Conservation (phyloP, 2,329 filamentous ascomycete species). For the Reticulascus tulasneorum region DNA sequence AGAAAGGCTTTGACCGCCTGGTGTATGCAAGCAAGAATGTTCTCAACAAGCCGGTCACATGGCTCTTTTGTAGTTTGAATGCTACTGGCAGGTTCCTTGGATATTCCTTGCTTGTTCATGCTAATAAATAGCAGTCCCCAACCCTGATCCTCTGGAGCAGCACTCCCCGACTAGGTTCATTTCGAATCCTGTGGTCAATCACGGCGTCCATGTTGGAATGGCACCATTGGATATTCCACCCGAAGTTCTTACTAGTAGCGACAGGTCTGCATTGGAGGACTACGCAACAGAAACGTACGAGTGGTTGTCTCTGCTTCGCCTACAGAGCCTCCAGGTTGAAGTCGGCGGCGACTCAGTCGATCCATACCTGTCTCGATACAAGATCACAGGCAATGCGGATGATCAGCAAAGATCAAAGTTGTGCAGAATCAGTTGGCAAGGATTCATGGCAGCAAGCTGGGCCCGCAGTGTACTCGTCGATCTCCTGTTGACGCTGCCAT, state of each 20-base stretch:
- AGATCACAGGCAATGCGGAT: constrained; percentile 40
- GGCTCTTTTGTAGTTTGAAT: constrained; percentile 71
- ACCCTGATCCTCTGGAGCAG: constrained; percentile 44
- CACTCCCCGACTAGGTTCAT: constrained; percentile 41
- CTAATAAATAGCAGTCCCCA: constrained; percentile 35
- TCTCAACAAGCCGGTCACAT: constrained; percentile 62
- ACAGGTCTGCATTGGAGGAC: constrained; percentile 55
- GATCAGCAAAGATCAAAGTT: constrained; percentile 25
- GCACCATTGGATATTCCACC: constrained; percentile 23
- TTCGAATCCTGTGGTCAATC: constrained; percentile 26
- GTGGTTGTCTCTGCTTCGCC: constrained; percentile 66
- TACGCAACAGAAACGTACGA: constrained; percentile 64
- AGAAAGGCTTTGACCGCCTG: constrained; percentile 76
- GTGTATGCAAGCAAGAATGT: constrained; percentile 76
- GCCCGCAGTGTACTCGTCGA: constrained; percentile 43
- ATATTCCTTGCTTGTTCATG: constrained; percentile 9
- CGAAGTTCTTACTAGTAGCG: constrained; percentile 26
- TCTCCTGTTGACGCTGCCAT: constrained; percentile 37
- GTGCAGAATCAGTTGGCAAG: constrained; percentile 55
- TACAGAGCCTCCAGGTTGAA: constrained; percentile 61
- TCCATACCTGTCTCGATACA: constrained; percentile 65
- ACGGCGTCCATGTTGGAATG: constrained; percentile 23
- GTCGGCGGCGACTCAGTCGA: constrained; percentile 59
- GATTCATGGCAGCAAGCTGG: constrained; percentile 53
- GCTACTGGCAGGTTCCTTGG: constrained; percentile 32